Percentiles rank a stretch among this genome's conserved stretches.
phyloP scores from a whole-genome alignment of 768 basidiomycete species.

The Cyclocybe cylindracea region DNA sequence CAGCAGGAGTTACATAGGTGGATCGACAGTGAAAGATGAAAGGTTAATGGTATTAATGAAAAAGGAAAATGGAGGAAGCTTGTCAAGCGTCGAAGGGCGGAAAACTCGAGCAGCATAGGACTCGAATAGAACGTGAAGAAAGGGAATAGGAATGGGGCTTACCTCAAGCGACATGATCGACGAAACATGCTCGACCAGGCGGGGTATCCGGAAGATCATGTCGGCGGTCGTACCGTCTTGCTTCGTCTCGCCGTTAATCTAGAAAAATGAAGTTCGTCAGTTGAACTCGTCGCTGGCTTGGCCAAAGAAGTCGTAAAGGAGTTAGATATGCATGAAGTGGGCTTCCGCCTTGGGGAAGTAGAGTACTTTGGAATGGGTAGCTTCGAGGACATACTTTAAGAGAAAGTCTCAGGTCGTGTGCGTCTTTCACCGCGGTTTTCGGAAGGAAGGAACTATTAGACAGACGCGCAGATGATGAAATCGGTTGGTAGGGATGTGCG shows the following conservation, averaged over 20 bases:
- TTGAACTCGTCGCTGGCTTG: too few relatives aligned
- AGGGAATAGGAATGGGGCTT: conserved; percentile 10
- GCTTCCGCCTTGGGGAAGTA: background rate
- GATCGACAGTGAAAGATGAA: background rate
- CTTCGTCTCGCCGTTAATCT: conserved; percentile 84
- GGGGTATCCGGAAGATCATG: conserved; percentile 92
- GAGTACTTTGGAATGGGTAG: background rate
- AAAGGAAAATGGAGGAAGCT: background rate
- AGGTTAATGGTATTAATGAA: background rate
- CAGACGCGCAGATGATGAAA: background rate
- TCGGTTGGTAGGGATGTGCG: background rate
- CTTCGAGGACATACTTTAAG: conserved; percentile 55
- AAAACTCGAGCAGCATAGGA: background rate
- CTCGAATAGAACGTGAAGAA: background rate
- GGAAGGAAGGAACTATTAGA: conserved; percentile 73
- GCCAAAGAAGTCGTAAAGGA: too few relatives aligned
- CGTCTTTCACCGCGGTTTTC: conserved; percentile 64
- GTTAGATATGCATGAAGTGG: too few relatives aligned
- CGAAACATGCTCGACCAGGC: conserved; percentile 86
- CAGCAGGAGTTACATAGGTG: background rate
- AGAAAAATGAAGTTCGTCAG: background rate
- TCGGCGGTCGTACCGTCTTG: conserved; percentile 85
- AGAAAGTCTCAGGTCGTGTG: conserved; percentile 73
- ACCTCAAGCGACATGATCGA: conserved; percentile 98
- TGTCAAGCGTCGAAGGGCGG: background rate